These are phyloP conservation scores for Platanthera zijinensis DNA, from an alignment of 106 monocot species.

Conservation along the genomic window DNA sequence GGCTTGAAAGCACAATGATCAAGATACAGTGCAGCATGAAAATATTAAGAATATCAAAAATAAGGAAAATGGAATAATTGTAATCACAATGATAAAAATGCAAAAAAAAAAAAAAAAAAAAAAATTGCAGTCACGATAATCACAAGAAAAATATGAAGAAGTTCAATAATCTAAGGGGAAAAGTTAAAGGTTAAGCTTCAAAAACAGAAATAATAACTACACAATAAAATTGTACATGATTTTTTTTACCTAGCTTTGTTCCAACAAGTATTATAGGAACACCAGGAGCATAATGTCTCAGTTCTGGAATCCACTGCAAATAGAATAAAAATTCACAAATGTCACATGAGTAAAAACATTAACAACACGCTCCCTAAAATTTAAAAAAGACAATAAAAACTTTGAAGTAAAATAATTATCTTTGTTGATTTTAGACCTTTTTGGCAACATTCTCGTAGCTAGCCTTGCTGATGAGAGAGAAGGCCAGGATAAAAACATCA, in stretches of 20 bases:
- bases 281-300: constrained; percentile 68
- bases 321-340: neutral
- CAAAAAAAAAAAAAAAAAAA: too few species aligned
- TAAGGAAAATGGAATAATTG: neutral
- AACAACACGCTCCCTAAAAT: neutral
- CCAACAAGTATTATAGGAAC: constrained; percentile 75
- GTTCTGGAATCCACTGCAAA: constrained; percentile 68
- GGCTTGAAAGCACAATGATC: neutral
- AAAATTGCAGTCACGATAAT: neutral
- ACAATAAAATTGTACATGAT: neutral
- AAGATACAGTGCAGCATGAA: too few species aligned
- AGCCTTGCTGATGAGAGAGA: constrained; percentile 72
- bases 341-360: neutral
- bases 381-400: neutral
- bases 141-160: neutral
- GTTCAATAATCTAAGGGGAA: neutral
- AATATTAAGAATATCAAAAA: too few species aligned
- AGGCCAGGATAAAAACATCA: constrained; percentile 63
- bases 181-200: neutral
- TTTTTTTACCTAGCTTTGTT: constrained; percentile 50
- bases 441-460: constrained; percentile 71
- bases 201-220: neutral
- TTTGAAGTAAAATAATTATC: neutral
- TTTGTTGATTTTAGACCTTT: constrained; percentile 31
- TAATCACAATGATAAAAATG: neutral